Percentiles rank a stretch among this genome's conserved stretches.
Evolutionary conservation across 1,284 basidiomycete genomes (phyloP).

Genomic region (Quambalaria eucalypti): DNA sequence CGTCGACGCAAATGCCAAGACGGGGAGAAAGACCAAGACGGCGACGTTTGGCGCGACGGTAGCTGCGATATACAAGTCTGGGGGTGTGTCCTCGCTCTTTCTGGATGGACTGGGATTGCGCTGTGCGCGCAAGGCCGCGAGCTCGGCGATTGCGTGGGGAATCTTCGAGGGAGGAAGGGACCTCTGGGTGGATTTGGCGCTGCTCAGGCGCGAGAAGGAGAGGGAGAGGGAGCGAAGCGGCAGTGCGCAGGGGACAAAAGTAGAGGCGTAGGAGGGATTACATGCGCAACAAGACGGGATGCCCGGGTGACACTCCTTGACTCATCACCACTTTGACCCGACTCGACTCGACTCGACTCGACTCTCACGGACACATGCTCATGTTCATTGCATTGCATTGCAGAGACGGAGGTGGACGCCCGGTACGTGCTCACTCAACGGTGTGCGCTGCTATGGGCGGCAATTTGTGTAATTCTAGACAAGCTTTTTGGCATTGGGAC

Average conservation of each 20-base stretch:
- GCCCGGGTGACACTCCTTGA: too few species aligned
- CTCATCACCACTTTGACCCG: too few species aligned
- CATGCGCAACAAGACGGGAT: too few species aligned
- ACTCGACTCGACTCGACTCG: too few species aligned
- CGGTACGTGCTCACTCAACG: too few species aligned
- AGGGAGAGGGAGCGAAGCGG: too few species aligned
- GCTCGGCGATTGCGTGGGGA: conserved; percentile 43
- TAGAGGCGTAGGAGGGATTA: background rate
- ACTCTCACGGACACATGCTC: too few species aligned
- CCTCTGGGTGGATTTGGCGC: conserved; percentile 13
- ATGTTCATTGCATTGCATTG: too few species aligned
- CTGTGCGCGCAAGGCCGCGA: conserved; percentile 40
- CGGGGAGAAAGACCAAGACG: background rate
- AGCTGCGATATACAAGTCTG: background rate
- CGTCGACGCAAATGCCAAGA: conserved; percentile 6
- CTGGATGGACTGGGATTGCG: conserved; percentile 39
- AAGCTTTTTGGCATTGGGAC: too few species aligned
- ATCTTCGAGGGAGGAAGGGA: conserved; percentile 38
- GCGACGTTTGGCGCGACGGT: conserved; percentile 3
- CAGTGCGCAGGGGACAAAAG: background rate
- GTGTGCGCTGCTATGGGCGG: too few species aligned
- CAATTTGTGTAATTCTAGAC: too few species aligned
- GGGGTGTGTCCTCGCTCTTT: conserved; percentile 15
- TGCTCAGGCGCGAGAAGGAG: background rate
- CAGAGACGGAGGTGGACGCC: too few species aligned